These are phyloP conservation scores for Beta macrorhiza DNA, from an alignment of 179 eudicot genomes.

Conservation along the genomic window DNA sequence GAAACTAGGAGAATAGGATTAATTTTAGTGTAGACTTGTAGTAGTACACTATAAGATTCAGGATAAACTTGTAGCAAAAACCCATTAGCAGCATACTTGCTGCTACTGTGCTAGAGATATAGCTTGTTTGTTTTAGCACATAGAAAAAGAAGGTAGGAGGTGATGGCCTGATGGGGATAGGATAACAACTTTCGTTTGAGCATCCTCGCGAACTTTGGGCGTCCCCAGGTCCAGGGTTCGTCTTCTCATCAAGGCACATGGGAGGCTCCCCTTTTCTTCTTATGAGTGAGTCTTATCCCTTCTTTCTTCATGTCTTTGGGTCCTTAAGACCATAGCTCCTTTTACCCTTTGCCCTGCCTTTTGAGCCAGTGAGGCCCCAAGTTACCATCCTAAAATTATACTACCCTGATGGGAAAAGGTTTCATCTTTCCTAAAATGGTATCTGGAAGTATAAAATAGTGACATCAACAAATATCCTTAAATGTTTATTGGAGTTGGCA, in stretches of 20 bases:
- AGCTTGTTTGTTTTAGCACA: background rate
- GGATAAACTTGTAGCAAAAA: background rate
- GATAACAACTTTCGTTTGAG: background rate
- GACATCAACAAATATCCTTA: too few relatives aligned
- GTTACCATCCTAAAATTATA: background rate
- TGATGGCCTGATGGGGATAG: background rate
- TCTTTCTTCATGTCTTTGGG: background rate
- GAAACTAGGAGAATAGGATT: too few relatives aligned
- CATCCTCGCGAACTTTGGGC: background rate
- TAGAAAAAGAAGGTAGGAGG: background rate
- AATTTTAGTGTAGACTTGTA: too few relatives aligned
- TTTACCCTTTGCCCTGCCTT: background rate
- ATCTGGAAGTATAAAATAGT: too few relatives aligned
- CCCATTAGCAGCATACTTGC: background rate
- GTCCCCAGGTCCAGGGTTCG: background rate
- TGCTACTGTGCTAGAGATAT: background rate
- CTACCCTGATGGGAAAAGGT: too few relatives aligned
- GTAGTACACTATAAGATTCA: background rate
- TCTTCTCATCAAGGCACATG: conserved; percentile 4
- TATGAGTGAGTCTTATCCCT: background rate
- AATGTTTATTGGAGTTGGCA: too few relatives aligned
- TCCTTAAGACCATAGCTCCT: background rate
- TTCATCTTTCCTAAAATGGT: too few relatives aligned
- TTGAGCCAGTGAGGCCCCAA: background rate
- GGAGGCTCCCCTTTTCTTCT: background rate